Conservation (phyloP, 441 rosid genomes). For the Euphorbia schlechtendalii region DNA sequence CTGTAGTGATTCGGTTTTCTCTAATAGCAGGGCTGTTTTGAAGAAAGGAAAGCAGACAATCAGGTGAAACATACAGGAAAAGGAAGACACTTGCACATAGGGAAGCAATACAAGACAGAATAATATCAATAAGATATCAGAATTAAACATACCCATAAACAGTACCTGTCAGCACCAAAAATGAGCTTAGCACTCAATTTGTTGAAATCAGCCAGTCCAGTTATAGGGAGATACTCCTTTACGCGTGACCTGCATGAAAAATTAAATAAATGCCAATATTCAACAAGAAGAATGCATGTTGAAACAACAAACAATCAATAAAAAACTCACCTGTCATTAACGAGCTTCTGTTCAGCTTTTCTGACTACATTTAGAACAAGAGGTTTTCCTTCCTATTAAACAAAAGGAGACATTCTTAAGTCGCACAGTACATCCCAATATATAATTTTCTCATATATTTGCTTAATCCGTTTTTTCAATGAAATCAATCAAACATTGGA, state of each 20-base stretch:
- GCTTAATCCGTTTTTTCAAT: background rate
- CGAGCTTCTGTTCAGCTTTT: slow-evolving; percentile 81
- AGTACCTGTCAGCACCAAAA: slow-evolving; percentile 70
- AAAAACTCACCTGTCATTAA: slow-evolving; percentile 52
- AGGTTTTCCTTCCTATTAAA: slow-evolving; percentile 84
- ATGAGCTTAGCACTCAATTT: slow-evolving; percentile 95
- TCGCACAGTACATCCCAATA: background rate
- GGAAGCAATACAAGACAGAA: background rate
- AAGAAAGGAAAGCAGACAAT: slow-evolving; percentile 14
- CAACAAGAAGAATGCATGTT: background rate
- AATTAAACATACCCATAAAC: background rate
- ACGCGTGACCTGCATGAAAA: slow-evolving; percentile 48
- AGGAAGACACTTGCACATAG: background rate
- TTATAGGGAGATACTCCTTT: slow-evolving; percentile 95
- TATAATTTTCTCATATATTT: background rate
- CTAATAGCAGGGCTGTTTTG: slow-evolving; percentile 62
- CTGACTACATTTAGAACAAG: slow-evolving; percentile 90
- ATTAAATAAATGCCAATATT: background rate
- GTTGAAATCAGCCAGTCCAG: slow-evolving; percentile 87
- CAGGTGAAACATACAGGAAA: background rate
- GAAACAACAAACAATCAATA: background rate
- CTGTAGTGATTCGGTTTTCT: slow-evolving; percentile 80
- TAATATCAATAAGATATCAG: background rate
- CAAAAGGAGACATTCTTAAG: background rate
- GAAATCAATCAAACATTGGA: background rate